A percentile compares a stretch with the other conserved stretches of the same genome.
These are phyloP conservation scores for Eucalyptus albens DNA, from an alignment of 345 rosid genomes.

Conservation along the genomic window DNA sequence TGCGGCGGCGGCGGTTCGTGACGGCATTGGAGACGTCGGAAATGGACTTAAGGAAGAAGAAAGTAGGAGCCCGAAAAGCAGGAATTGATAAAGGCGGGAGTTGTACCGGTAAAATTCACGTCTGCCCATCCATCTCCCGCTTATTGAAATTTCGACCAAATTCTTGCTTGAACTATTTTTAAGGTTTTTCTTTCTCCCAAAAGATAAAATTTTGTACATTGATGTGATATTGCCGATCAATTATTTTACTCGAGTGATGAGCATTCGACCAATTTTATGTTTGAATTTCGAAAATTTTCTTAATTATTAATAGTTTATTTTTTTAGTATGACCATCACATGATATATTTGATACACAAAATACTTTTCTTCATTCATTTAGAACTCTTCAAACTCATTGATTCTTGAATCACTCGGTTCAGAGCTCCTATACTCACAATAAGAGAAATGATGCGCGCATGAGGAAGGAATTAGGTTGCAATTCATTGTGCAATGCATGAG, in stretches of 20 bases:
- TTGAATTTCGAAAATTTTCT: not conserved
- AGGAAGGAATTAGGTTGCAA: not conserved
- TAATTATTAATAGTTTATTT: rapidly evolving
- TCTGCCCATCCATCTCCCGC: not conserved
- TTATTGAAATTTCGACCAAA: not conserved
- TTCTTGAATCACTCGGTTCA: rapidly evolving
- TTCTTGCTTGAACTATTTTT: not conserved
- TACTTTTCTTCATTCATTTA: rapidly evolving
- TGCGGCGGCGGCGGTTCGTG: not conserved
- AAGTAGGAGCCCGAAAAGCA: not conserved
- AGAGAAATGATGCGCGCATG: too few species aligned
- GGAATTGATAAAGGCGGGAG: not conserved
- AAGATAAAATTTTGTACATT: not conserved
- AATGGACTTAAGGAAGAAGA: not conserved
- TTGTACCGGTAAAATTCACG: not conserved
- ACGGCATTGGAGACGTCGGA: not conserved
- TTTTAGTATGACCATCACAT: rapidly evolving
- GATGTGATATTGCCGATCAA: not conserved
- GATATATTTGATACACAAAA: not conserved
- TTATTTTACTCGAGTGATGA: not conserved
- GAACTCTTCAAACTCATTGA: rapidly evolving
- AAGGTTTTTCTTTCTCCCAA: not conserved
- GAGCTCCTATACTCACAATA: not conserved
- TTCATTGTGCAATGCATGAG: not conserved
- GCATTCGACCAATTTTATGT: not conserved